Percentiles rank a stretch among this genome's conserved stretches.
Evolutionary conservation across 164 flowering plant genomes (phyloP).

Genomic region (Magnolia sinica): DNA sequence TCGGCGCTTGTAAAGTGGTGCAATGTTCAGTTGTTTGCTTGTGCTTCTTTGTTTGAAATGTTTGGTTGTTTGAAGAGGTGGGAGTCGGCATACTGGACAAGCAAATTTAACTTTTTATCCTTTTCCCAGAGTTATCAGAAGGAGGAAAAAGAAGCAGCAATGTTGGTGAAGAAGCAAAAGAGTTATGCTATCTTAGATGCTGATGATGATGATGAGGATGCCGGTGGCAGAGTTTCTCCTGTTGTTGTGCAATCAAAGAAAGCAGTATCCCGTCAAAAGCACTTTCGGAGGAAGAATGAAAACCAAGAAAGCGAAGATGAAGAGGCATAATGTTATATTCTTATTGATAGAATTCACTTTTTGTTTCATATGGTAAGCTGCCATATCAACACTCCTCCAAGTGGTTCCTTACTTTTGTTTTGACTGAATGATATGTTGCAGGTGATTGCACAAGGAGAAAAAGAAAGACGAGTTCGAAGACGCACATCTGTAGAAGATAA

Average conservation of each 20-base stretch:
- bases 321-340: slow-evolving; percentile 46
- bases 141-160: slow-evolving; percentile 84
- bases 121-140: slow-evolving; percentile 55
- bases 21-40: no score
- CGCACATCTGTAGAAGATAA: slow-evolving; percentile 24
- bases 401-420: slow-evolving; percentile 17
- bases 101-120: background rate
- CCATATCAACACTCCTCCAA: slow-evolving; percentile 2
- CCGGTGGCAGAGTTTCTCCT: slow-evolving; percentile 19
- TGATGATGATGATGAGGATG: slow-evolving; percentile 67
- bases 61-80: no score
- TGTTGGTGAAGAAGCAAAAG: slow-evolving; percentile 70
- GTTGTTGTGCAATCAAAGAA: slow-evolving; percentile 25
- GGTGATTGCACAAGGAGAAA: slow-evolving; percentile 33
- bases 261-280: slow-evolving; percentile 39
- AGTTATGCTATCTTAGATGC: slow-evolving; percentile 68
- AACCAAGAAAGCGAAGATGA: slow-evolving; percentile 60
- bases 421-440: slow-evolving; percentile 35
- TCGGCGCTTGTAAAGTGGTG: no score
- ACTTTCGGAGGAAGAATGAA: slow-evolving; percentile 68
- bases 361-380: slow-evolving; percentile 23
- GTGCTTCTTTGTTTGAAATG: no score
- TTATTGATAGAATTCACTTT: slow-evolving; percentile 21
- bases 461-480: slow-evolving; percentile 47
- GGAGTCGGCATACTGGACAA: no score